Evolutionary conservation across 345 rosid species (phyloP).

Genomic region (Euphorbia pulcherrima): DNA sequence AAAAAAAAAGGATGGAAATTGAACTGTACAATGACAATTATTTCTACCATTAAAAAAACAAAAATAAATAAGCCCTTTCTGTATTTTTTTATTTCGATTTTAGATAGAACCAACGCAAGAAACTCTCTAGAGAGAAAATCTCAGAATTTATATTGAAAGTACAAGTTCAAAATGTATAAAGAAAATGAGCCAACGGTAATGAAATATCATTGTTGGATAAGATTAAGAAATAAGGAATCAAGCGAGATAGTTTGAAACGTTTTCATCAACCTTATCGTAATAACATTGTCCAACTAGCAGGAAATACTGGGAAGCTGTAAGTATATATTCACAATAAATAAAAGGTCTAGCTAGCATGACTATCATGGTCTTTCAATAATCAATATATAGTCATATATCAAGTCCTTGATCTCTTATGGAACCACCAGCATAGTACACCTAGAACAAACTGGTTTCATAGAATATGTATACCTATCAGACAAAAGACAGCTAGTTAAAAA

Average conservation of each 20-base stretch:
- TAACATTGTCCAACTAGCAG: background rate
- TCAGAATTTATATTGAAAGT: background rate
- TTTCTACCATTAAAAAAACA: background rate
- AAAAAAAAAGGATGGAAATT: too few species aligned
- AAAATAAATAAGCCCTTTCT: background rate
- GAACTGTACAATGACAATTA: background rate
- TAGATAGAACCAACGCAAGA: background rate
- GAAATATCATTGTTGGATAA: background rate
- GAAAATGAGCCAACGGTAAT: background rate
- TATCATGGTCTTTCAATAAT: background rate
- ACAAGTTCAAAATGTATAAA: background rate
- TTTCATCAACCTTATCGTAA: background rate
- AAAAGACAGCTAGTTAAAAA: slow-evolving; percentile 12
- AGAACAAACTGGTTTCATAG: background rate
- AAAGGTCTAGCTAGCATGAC: background rate
- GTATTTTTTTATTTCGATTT: background rate
- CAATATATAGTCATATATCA: background rate
- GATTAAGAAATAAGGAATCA: background rate
- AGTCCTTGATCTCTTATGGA: background rate
- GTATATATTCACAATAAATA: background rate
- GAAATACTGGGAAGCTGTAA: background rate
- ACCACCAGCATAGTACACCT: background rate
- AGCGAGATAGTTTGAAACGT: background rate
- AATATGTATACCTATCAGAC: background rate
- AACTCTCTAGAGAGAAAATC: background rate